These are phyloP conservation scores for Setaria viridis DNA, from an alignment of 202 grass and related monocot species.

Conservation along the genomic window DNA sequence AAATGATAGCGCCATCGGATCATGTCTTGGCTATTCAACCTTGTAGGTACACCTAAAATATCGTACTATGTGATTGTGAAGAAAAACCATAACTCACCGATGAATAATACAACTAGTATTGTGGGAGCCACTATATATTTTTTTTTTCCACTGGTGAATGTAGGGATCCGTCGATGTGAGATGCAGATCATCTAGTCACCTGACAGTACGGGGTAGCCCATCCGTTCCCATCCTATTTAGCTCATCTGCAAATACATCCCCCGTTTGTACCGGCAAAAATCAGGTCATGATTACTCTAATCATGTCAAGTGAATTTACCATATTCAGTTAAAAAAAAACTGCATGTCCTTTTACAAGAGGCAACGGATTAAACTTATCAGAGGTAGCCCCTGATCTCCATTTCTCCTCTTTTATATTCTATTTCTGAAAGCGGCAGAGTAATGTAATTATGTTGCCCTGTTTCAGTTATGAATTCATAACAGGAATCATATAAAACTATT, in stretches of 20 bases:
- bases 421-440: slow-evolving; percentile 14
- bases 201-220: background rate
- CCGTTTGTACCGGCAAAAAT: background rate
- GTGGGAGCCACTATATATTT: slow-evolving; percentile 11
- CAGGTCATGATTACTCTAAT: background rate
- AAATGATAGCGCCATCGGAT: background rate
- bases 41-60: background rate
- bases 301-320: background rate
- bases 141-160: background rate
- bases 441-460: background rate
- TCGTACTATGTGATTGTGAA: background rate
- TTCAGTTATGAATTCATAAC: background rate
- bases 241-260: background rate
- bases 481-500: background rate
- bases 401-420: background rate
- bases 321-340: background rate
- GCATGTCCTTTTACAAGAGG: background rate
- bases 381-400: background rate
- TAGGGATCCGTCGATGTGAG: background rate
- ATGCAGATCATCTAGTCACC: slow-evolving; percentile 36
- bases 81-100: background rate
- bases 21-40: background rate
- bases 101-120: background rate
- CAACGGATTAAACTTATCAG: background rate
- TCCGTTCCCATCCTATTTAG: slow-evolving; percentile 10